Evolutionary conservation across 2,329 filamentous ascomycete genomes (phyloP).

Genomic region (Cordyceps cateniannulata): DNA sequence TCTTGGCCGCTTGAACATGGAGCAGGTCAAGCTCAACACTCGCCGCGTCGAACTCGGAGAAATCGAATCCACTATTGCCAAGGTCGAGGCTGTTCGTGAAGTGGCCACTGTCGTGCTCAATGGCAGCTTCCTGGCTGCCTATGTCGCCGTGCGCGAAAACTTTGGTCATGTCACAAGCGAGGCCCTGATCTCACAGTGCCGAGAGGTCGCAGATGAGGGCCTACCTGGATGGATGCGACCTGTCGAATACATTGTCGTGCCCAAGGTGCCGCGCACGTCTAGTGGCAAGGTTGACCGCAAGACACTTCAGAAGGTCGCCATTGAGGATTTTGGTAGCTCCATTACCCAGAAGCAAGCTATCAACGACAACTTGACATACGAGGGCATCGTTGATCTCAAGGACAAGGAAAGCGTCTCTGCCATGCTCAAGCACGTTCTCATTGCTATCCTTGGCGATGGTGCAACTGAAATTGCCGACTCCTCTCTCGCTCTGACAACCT

Average conservation of each 20-base stretch:
- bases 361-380: neutral
- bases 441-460: slow-evolving; percentile 2
- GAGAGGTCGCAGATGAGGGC: slow-evolving; percentile 1
- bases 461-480: neutral
- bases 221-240: slow-evolving; percentile 14
- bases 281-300: slow-evolving; percentile 13
- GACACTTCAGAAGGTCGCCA: slow-evolving; percentile 1
- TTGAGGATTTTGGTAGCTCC: slow-evolving; percentile 7
- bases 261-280: slow-evolving; percentile 7
- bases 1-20: slow-evolving; percentile 11
- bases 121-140: slow-evolving; percentile 11
- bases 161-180: neutral
- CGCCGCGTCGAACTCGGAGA: slow-evolving; percentile 11
- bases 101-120: slow-evolving; percentile 41
- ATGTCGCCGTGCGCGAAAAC: slow-evolving; percentile 5
- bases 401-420: neutral
- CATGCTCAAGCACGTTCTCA: slow-evolving; percentile 7
- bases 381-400: neutral
- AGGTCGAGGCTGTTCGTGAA: slow-evolving; percentile 24
- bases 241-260: slow-evolving; percentile 6
- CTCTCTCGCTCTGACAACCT: slow-evolving; percentile 3
- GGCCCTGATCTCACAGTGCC: neutral
- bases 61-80: slow-evolving; percentile 8
- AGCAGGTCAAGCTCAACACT: slow-evolving; percentile 12
- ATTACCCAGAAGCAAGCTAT: slow-evolving; percentile 11